Conservation (phyloP, 306 rosid species). For the Rubus parviflorus region DNA sequence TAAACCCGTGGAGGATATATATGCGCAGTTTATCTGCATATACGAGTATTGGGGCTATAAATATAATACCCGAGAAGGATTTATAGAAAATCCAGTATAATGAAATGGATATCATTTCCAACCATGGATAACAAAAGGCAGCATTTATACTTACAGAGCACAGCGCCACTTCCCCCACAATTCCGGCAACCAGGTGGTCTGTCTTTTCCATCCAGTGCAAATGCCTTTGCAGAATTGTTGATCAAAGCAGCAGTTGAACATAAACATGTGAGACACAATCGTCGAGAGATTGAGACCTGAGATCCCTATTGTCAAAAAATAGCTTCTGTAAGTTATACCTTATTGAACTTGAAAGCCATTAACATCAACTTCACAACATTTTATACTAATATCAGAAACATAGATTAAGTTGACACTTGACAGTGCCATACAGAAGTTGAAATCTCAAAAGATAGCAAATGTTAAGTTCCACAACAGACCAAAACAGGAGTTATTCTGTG, state of each 20-base stretch:
- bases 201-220: constrained; percentile 56
- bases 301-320: constrained; percentile 39
- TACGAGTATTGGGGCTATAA: neutral
- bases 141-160: constrained; percentile 58
- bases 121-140: neutral
- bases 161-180: constrained; percentile 86
- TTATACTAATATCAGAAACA: neutral
- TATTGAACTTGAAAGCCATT: neutral
- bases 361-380: neutral
- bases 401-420: neutral
- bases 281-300: constrained; percentile 52
- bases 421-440: neutral
- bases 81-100: neutral
- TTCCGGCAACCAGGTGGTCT: constrained; percentile 77
- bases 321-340: neutral
- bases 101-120: neutral
- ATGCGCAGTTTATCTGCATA: neutral
- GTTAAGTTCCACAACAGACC: neutral
- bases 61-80: neutral
- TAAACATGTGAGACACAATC: constrained; percentile 66
- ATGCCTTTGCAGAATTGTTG: constrained; percentile 41
- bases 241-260: constrained; percentile 57
- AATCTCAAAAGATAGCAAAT: neutral
- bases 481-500: neutral
- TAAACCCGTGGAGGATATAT: neutral